Evolutionary conservation across 441 rosid genomes (phyloP), one percentile per base, ranked within the genome.

Genomic region (Cnidoscolus chayamansa): DNA sequence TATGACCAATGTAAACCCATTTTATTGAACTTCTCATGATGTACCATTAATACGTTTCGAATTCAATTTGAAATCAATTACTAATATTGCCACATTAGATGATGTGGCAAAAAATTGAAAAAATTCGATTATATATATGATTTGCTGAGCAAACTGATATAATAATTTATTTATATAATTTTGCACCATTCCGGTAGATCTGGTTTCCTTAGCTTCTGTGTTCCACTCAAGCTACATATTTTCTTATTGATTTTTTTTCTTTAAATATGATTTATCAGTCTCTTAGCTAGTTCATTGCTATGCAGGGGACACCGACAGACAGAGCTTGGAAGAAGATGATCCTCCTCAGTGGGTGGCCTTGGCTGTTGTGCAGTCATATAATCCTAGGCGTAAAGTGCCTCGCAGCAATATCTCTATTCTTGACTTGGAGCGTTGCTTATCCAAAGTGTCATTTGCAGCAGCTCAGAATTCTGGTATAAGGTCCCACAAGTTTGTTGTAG

Each of bases 311-410:
- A 47, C 66, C 55, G 84, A 74, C 43, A 79, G 79, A 74, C 82
- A 79, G 61, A 79, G 68, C 62, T 60, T 25, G 37, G 73, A 76
- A 75, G 81, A 69, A 75, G 81, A 69, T 63, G 72, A 65, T 59
- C 45, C 73, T 61, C 75, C 84, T 51, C 79, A 43, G 63, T 89
- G 95, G 96, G 93, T 89, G 63, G 96, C 88, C 78, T 84, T 94
- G 72, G 96, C 89, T 77, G 91, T 90, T 74, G 86, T 89, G 54
- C 98, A 94, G 72, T 87, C 96, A 7, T 89, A 88, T 68, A 88
- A 84, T 78, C 85, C 91, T 25, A 86, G 88, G 79, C 86, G 91
- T 50, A 91, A 87, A 81, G 84, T 85, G 66, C 89, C 93, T 12
- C 91, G 95, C 43, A 85, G 95, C 67, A 77, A 71, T 68, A 84